These are phyloP conservation scores for Pseudogymnoascus sp. DNA, from an alignment of 2,329 filamentous ascomycete species.

Conservation along the genomic window DNA sequence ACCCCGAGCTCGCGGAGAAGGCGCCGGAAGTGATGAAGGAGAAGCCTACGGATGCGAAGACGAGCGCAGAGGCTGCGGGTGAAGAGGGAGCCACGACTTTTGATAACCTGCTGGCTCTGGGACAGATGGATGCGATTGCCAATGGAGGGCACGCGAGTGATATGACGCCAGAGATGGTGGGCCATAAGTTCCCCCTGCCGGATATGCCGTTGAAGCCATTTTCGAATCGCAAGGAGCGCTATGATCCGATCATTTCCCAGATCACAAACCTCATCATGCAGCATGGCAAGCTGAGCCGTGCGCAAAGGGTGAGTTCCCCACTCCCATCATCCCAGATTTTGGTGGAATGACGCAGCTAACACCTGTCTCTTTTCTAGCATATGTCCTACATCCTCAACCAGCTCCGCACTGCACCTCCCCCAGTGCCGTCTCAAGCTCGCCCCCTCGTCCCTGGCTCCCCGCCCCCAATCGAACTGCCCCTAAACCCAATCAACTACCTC, in stretches of 20 bases:
- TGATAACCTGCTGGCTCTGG: constrained; percentile 27
- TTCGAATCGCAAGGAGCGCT: constrained; percentile 68
- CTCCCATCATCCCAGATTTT: constrained; percentile 1
- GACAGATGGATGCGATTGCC: constrained; percentile 27
- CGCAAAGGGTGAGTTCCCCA: constrained; percentile 64
- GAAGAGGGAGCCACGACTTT: constrained; percentile 29
- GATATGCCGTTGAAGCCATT: constrained; percentile 55
- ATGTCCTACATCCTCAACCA: constrained; percentile 77
- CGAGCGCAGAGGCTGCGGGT: constrained; percentile 18
- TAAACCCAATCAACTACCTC: constrained; percentile 86
- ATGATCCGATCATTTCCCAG: constrained; percentile 79
- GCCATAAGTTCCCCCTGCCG: constrained; percentile 67
- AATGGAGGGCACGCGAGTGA: constrained; percentile 22
- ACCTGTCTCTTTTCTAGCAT: constrained; percentile 48
- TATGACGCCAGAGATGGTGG: constrained; percentile 17
- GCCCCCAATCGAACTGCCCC: constrained; percentile 70
- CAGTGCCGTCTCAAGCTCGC: constrained; percentile 63
- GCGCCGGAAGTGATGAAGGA: constrained; percentile 63
- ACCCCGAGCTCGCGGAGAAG: constrained; percentile 54
- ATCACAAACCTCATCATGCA: constrained; percentile 87
- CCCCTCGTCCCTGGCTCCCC: constrained; percentile 72
- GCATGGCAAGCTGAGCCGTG: constrained; percentile 81
- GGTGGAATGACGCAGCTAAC: constrained; percentile 10
- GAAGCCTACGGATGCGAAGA: constrained; percentile 37
- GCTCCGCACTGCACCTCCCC: constrained; percentile 78